Evolutionary conservation across 768 basidiomycete genomes (phyloP), one percentile per base, ranked within the genome.

Genomic region (Mycena rosella): DNA sequence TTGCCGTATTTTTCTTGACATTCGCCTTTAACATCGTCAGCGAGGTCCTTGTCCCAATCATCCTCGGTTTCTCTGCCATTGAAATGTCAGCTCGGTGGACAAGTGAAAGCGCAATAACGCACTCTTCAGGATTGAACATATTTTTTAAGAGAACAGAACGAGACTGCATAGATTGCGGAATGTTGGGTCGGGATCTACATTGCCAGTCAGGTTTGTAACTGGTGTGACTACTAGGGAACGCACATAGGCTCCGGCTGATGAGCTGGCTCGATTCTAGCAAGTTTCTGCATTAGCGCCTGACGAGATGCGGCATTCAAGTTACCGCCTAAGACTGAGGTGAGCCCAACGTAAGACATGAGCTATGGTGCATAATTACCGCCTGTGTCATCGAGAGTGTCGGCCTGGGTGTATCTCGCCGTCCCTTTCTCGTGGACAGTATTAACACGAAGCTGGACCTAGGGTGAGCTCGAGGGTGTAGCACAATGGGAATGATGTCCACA

Each of bases 281-380:
- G 94, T 90, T 99, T 99, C 84, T 96, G 95, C 98, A 99, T 99
- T 85, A 99, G 95, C 80, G 96, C 95, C 86, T 98, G 96, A 83
- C 98, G 94, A 78, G 96, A 95, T 76, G 94, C 94, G 86, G 94
- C 94, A 85, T 98, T 98, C 86, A 98, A 89, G 88, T 95, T 95
- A 94, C 94, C 94, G 81, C 93, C 95, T 48, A 66, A 22, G n/a
- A 44, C 45, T 48, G 42, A 38, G 42, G 56, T 76, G 22, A 76
- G 56, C 47, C 3, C 48, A 15, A 36, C 18, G 30, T 57, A 60
- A n/a, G 22, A 32, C 26, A 17, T n/a, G 27, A 63, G 17, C 20
- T 36, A 20, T 45, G 47, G 18, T 14, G 38, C 14, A 18, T 2
- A 63, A 70, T 71, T 75, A 95, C 96, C 96, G 78, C 94, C 94